Evolutionary conservation across 306 rosid species (phyloP).

Genomic region (Nissolia schottii): DNA sequence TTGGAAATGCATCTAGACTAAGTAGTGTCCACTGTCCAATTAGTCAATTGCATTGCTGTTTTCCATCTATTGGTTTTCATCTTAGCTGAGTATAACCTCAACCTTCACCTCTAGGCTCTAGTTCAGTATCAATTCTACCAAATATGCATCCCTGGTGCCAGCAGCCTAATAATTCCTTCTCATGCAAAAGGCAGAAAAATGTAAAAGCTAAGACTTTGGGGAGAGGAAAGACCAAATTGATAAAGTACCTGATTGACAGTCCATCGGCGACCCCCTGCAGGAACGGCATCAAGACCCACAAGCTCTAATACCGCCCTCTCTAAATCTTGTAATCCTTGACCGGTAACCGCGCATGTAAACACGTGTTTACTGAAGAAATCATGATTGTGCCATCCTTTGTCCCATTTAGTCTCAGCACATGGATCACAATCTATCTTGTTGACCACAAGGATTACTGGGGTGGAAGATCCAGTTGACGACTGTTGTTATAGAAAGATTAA

Average conservation of each 20-base stretch:
- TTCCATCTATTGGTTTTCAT: neutral
- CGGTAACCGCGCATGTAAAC: constrained; percentile 81
- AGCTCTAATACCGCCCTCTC: constrained; percentile 73
- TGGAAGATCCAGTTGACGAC: constrained; percentile 62
- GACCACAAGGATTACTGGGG: constrained; percentile 78
- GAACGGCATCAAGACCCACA: constrained; percentile 65
- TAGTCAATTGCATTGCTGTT: neutral
- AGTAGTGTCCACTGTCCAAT: too few relatives aligned
- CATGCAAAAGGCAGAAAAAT: neutral
- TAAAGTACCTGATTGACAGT: constrained; percentile 76
- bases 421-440: constrained; percentile 77
- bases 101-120: neutral
- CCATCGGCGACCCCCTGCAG: constrained; percentile 80
- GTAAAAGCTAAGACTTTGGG: neutral
- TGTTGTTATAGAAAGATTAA: constrained; percentile 32
- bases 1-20: neutral
- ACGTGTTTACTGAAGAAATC: constrained; percentile 57
- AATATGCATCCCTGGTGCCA: neutral
- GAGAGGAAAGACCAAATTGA: neutral
- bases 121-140: neutral
- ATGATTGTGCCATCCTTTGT: constrained; percentile 7
- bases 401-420: constrained; percentile 40
- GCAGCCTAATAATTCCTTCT: neutral
- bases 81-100: neutral
- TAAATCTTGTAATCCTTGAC: constrained; percentile 80